Evolutionary conservation across 441 rosid species (phyloP).

Genomic region (Manihot esculenta): DNA sequence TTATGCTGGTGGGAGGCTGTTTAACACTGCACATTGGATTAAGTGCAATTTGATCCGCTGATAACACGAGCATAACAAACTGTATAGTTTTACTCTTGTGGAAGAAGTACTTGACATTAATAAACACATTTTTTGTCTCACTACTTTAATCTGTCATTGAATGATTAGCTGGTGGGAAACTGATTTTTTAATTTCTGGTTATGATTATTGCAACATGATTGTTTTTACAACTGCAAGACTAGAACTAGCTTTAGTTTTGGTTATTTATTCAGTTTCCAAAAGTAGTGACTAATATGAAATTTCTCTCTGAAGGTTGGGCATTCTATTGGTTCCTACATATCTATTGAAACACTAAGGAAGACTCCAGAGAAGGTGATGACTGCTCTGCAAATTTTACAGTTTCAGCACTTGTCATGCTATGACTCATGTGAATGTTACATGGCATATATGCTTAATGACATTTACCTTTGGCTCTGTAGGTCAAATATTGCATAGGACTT

Average conservation of each 20-base stretch:
- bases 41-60: neutral
- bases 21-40: neutral
- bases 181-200: neutral
- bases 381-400: constrained; percentile 8
- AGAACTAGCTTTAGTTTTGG: neutral
- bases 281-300: constrained; percentile 17
- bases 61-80: neutral
- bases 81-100: neutral
- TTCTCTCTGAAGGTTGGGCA: constrained; percentile 67
- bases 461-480: constrained; percentile 40
- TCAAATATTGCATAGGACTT: constrained; percentile 51
- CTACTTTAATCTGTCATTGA: neutral
- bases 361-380: constrained; percentile 53
- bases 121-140: neutral
- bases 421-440: constrained; percentile 15
- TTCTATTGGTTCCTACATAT: constrained; percentile 80
- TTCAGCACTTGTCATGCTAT: constrained; percentile 5
- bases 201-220: neutral
- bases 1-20: too few species aligned
- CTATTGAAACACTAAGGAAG: constrained; percentile 53
- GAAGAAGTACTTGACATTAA: neutral
- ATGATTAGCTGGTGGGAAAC: neutral
- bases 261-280: constrained; percentile 13
- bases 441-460: constrained; percentile 5
- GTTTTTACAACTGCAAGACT: neutral